Evolutionary conservation across 257 asterid genomes (phyloP).

Genomic region (Phtheirospermum japonicum): DNA sequence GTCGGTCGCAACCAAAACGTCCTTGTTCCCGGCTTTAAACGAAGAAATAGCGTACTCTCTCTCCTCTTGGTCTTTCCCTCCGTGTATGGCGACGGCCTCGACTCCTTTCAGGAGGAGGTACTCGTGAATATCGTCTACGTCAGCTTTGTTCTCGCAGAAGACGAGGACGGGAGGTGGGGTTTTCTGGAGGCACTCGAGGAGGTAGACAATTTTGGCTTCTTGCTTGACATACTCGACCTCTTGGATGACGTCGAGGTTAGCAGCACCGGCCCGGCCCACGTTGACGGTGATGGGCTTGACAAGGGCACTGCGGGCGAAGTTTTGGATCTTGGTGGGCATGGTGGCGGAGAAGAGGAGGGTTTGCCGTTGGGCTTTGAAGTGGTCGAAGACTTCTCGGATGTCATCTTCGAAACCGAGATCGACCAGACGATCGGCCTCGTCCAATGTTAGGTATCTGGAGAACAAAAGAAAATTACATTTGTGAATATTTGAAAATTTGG

Average conservation of each 20-base stretch:
- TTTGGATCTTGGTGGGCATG: constrained; percentile 19
- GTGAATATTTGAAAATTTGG: background rate
- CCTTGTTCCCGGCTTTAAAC: constrained; percentile 12
- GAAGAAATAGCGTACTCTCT: constrained; percentile 12
- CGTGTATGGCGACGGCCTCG: constrained; percentile 16
- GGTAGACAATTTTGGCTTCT: constrained; percentile 17
- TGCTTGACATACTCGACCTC: constrained; percentile 20
- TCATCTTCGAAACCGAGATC: constrained; percentile 18
- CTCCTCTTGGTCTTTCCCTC: constrained; percentile 17
- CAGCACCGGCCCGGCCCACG: constrained; percentile 18
- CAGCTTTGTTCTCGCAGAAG: constrained; percentile 19
- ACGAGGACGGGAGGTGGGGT: constrained; percentile 14
- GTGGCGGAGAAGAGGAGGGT: constrained; percentile 17
- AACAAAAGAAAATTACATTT: background rate
- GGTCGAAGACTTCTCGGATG: constrained; percentile 15
- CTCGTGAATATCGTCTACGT: constrained; percentile 19
- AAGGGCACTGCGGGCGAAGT: constrained; percentile 15
- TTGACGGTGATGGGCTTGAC: constrained; percentile 17
- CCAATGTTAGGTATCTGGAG: constrained; percentile 14
- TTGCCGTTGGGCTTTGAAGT: constrained; percentile 16
- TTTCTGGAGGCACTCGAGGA: constrained; percentile 20
- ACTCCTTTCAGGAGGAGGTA: constrained; percentile 13
- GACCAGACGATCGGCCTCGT: constrained; percentile 7
- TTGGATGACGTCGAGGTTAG: constrained; percentile 16
- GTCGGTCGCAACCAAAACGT: constrained; percentile 6